Evolutionary conservation across 148 eudicot genomes (phyloP).

Genomic region (Drosera capensis): DNA sequence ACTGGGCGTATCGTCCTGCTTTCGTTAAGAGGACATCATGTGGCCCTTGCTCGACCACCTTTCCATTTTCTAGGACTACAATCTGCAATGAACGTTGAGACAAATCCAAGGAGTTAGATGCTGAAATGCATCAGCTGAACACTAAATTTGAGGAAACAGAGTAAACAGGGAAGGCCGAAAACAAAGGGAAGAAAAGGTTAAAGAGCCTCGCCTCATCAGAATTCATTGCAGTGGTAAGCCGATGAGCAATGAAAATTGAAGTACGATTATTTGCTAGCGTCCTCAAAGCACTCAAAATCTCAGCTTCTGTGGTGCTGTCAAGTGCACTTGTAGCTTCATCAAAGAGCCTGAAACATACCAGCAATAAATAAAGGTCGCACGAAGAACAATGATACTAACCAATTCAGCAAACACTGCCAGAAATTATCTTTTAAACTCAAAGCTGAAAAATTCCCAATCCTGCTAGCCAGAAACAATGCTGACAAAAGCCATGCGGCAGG

Average conservation of each 20-base stretch:
- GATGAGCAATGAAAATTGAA: constrained; percentile 78
- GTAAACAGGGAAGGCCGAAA: constrained; percentile 3
- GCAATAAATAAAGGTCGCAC: too few relatives aligned
- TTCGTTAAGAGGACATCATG: constrained; percentile 63
- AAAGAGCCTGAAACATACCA: constrained; percentile 71
- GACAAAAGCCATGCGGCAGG: too few relatives aligned
- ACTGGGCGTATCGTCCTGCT: constrained; percentile 81
- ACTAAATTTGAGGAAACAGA: too few relatives aligned
- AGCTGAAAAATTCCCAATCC: too few relatives aligned
- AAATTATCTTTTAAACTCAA: too few relatives aligned
- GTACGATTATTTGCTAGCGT: constrained; percentile 76
- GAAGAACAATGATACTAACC: too few relatives aligned
- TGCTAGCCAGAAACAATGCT: too few relatives aligned
- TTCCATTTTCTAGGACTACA: constrained; percentile 79
- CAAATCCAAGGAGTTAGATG: not conserved
- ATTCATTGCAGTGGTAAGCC: constrained; percentile 98
- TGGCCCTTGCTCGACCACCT: constrained; percentile 91
- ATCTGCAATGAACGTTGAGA: constrained; percentile 30
- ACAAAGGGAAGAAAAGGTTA: not conserved
- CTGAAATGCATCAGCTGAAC: not conserved
- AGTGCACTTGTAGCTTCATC: constrained; percentile 99
- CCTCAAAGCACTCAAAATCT: constrained; percentile 70
- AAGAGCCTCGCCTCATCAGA: constrained; percentile 63
- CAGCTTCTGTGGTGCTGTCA: constrained; percentile 95
- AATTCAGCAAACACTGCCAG: too few relatives aligned